These are phyloP conservation scores for Acanthochlamys bracteata DNA, from an alignment of 106 monocot genomes.

Conservation along the genomic window DNA sequence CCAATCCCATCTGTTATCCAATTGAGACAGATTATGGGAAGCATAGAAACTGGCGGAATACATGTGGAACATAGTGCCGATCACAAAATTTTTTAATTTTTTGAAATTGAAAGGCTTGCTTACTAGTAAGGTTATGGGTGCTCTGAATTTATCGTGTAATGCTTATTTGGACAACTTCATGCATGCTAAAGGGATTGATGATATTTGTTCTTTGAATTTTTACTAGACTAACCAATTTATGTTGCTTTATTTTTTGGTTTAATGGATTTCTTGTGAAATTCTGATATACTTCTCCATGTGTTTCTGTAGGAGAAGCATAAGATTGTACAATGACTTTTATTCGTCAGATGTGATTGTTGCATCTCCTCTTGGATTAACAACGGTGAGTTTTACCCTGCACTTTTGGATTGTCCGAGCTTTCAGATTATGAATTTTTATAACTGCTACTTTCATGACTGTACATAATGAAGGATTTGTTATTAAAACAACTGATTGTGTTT, in stretches of 20 bases:
- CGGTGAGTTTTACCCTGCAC: slow-evolving; percentile 29
- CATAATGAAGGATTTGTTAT: background rate
- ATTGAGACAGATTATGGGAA: no score
- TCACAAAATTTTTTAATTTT: no score
- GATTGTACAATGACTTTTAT: slow-evolving; percentile 87
- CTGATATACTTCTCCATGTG: background rate
- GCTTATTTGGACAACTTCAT: no score
- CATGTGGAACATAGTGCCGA: no score
- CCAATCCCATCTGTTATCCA: no score
- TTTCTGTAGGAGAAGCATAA: slow-evolving; percentile 73
- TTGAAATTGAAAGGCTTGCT: no score
- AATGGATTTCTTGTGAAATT: background rate
- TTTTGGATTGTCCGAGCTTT: background rate
- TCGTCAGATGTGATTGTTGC: slow-evolving; percentile 92
- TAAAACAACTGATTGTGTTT: background rate
- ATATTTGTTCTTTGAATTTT: no score
- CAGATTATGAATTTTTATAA: background rate
- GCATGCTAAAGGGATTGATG: no score
- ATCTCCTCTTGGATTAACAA: slow-evolving; percentile 79
- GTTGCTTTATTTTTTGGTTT: background rate
- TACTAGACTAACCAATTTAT: background rate
- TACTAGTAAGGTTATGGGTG: no score
- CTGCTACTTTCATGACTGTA: background rate
- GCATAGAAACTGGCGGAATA: no score
- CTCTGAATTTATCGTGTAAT: no score